These are phyloP conservation scores for Phaffia tasmanica DNA, from an alignment of 768 basidiomycete genomes.

Conservation along the genomic window DNA sequence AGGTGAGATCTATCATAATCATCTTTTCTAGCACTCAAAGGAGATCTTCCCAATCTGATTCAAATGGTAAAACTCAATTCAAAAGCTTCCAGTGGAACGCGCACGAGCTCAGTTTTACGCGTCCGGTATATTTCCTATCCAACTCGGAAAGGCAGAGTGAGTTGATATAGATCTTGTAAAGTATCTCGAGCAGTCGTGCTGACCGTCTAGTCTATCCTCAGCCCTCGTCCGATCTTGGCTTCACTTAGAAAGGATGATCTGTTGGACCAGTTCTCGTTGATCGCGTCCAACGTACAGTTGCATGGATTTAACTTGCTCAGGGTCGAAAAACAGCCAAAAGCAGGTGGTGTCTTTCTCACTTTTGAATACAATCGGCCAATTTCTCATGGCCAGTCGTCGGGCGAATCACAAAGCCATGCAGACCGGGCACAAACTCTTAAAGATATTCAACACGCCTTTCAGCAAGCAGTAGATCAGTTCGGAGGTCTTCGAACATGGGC, in stretches of 20 bases:
- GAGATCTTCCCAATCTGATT: neutral
- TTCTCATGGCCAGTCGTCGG: neutral
- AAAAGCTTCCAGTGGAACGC: neutral
- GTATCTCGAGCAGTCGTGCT: neutral
- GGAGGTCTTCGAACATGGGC: conserved; percentile 24
- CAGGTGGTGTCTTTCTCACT: conserved; percentile 22
- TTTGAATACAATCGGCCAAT: conserved; percentile 7
- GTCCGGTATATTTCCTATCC: conserved; percentile 19
- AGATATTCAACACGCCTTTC: conserved; percentile 6
- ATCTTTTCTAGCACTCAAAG: neutral
- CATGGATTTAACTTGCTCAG: conserved; percentile 19
- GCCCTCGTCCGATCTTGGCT: conserved; percentile 16
- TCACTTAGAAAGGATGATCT: conserved; percentile 13
- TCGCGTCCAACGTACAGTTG: neutral
- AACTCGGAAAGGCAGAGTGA: conserved; percentile 20
- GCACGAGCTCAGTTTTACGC: conserved; percentile 21
- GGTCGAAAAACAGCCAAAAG: conserved; percentile 22
- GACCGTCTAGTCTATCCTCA: neutral
- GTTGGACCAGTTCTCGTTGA: conserved; percentile 20
- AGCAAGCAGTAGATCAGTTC: conserved; percentile 13
- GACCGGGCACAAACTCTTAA: conserved; percentile 11
- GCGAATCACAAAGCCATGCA: neutral
- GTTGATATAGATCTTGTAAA: neutral
- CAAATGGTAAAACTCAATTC: neutral
- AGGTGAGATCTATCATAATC: neutral